Conservation (phyloP, 805 yeast genomes). For the Millerozyma miso region DNA sequence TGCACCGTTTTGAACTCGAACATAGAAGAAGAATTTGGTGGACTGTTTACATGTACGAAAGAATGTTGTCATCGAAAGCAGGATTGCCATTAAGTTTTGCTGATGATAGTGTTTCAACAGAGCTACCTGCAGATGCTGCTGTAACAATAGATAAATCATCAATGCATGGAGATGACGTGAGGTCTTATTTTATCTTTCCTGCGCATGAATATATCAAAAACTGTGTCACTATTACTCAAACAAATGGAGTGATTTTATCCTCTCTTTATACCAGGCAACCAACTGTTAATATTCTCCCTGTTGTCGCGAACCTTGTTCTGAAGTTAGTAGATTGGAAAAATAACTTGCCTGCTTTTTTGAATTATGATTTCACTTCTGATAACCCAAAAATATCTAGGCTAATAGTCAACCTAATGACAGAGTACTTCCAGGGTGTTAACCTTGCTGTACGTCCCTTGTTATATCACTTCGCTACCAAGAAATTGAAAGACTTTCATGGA, state of each 20-base stretch:
- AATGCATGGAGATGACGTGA: slow-evolving; percentile 45
- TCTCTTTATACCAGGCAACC: slow-evolving; percentile 74
- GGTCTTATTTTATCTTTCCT: slow-evolving; percentile 67
- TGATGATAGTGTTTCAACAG: slow-evolving; percentile 77
- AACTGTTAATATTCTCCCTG: slow-evolving; percentile 68
- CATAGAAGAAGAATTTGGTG: slow-evolving; percentile 48
- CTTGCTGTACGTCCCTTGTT: slow-evolving; percentile 72
- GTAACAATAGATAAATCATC: slow-evolving; percentile 39
- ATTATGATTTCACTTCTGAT: slow-evolving; percentile 55
- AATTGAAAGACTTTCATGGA: slow-evolving; percentile 46
- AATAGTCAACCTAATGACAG: slow-evolving; percentile 73
- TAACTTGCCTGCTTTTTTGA: slow-evolving; percentile 57
- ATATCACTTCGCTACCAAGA: slow-evolving; percentile 71
- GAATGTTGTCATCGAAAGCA: slow-evolving; percentile 79
- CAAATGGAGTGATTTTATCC: slow-evolving; percentile 68
- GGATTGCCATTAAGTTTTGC: slow-evolving; percentile 77
- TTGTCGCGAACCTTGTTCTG: slow-evolving; percentile 64
- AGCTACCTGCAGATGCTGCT: slow-evolving; percentile 68
- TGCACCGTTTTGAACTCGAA: slow-evolving; percentile 50
- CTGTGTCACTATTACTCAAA: slow-evolving; percentile 74
- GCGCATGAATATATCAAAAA: slow-evolving; percentile 73
- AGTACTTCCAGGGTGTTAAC: slow-evolving; percentile 78
- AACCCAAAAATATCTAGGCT: slow-evolving; percentile 58
- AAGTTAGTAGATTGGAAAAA: slow-evolving; percentile 66
- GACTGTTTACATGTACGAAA: slow-evolving; percentile 49